A percentile compares a stretch with the other conserved stretches of the same genome.
phyloP scores from a whole-genome alignment of 495 filamentous ascomycete species.

The Talaromyces ruber region DNA sequence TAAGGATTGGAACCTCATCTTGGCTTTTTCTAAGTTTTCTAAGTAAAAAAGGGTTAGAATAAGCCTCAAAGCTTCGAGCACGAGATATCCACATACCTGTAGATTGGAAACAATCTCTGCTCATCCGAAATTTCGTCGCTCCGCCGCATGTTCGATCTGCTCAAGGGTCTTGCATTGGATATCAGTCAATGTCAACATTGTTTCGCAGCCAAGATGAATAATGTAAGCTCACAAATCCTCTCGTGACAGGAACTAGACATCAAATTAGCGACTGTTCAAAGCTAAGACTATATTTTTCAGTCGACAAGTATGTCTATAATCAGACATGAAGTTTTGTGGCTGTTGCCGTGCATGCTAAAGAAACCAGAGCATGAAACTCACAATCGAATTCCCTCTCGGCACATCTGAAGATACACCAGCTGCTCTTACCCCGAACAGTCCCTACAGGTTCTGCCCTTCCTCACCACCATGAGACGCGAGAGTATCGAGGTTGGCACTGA shows the following conservation, averaged over 20 bases:
- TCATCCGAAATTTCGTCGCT: conserved; percentile 10
- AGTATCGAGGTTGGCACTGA: background rate
- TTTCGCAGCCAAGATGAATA: background rate
- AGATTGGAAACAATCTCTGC: conserved; percentile 13
- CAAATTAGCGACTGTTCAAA: background rate
- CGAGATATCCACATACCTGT: conserved; percentile 1
- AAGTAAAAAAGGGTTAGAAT: background rate
- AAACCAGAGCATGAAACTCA: background rate
- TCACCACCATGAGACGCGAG: conserved; percentile 1
- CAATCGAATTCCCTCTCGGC: background rate
- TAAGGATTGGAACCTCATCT: conserved; percentile 13
- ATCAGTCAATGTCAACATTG: background rate
- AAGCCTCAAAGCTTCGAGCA: background rate
- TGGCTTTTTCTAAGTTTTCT: conserved; percentile 11
- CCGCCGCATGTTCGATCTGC: conserved; percentile 1
- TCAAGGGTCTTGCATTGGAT: background rate
- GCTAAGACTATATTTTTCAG: background rate
- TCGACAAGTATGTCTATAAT: background rate
- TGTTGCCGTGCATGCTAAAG: background rate
- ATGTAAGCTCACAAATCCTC: background rate
- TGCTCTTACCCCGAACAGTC: background rate
- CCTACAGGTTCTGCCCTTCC: background rate
- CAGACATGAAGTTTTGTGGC: background rate
- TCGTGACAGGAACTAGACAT: background rate
- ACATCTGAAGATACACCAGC: background rate